Evolutionary conservation across 495 filamentous ascomycete genomes (phyloP).

Genomic region (Tuber umbilicatum): DNA sequence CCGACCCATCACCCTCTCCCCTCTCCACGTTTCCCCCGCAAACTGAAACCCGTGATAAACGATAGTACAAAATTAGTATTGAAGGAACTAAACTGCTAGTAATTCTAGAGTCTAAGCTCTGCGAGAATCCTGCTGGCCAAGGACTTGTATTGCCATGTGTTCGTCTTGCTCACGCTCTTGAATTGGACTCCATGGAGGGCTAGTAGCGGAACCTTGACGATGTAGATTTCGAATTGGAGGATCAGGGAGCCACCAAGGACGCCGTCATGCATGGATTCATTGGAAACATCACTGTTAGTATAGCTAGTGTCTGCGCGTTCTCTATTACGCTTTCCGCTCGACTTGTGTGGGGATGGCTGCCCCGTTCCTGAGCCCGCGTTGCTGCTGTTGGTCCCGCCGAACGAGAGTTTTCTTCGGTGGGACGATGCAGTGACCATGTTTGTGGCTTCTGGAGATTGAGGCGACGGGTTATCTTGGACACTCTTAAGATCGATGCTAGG

Average conservation of each 20-base stretch:
- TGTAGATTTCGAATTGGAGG: constrained; percentile 88
- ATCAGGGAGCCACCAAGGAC: constrained; percentile 73
- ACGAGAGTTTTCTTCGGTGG: constrained; percentile 74
- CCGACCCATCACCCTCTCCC: not conserved
- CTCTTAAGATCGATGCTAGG: constrained; percentile 84
- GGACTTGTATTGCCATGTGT: constrained; percentile 97
- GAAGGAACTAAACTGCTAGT: not conserved
- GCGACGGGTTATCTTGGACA: constrained; percentile 55
- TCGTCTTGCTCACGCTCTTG: constrained; percentile 81
- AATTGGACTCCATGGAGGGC: constrained; percentile 95
- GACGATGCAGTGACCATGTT: constrained; percentile 49
- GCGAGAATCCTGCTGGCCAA: constrained; percentile 93
- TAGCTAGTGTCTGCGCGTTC: constrained; percentile 62
- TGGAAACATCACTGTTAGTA: constrained; percentile 72
- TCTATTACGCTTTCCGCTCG: constrained; percentile 43
- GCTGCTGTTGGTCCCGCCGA: constrained; percentile 52
- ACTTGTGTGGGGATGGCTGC: constrained; percentile 25
- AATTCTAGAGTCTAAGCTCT: constrained; percentile 69
- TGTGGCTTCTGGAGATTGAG: constrained; percentile 47
- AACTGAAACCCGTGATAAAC: not conserved
- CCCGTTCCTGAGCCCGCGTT: constrained; percentile 22
- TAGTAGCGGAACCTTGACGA: constrained; percentile 94
- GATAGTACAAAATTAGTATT: not conserved
- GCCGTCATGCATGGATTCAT: constrained; percentile 72
- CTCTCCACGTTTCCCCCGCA: not conserved